A percentile compares a stretch with the other conserved stretches of the same genome.
These are phyloP conservation scores for Aristolochia fimbriata DNA, from an alignment of 164 flowering plant genomes.

Conservation along the genomic window DNA sequence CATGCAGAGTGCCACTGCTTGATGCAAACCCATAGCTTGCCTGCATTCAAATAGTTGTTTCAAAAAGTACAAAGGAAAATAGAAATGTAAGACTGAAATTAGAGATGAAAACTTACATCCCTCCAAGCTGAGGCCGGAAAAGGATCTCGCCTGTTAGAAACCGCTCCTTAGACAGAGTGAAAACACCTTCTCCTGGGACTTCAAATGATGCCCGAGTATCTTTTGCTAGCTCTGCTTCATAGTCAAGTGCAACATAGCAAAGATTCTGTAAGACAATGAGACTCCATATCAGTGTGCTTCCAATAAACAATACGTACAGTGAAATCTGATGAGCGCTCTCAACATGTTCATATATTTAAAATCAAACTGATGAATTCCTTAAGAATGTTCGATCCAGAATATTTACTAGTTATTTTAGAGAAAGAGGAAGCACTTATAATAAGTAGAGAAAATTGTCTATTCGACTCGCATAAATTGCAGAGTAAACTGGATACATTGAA, in stretches of 20 bases:
- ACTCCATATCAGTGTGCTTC: conserved; percentile 6
- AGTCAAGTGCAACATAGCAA: conserved; percentile 89
- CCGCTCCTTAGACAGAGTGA: conserved; percentile 77
- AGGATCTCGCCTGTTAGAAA: conserved; percentile 92
- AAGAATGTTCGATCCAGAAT: too few species aligned
- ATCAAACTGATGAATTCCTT: too few species aligned
- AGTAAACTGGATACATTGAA: too few species aligned
- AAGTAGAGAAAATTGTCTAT: too few species aligned
- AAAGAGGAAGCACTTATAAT: too few species aligned
- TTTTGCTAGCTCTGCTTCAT: conserved; percentile 69
- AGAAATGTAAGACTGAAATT: neutral
- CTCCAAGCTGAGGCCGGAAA: conserved; percentile 77
- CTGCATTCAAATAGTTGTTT: conserved; percentile 24
- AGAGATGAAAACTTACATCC: conserved; percentile 47
- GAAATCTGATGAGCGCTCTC: neutral
- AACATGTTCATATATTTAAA: too few species aligned
- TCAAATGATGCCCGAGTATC: conserved; percentile 56
- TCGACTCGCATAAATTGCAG: too few species aligned
- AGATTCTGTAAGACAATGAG: conserved; percentile 43
- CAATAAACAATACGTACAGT: neutral
- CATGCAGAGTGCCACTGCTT: conserved; percentile 90
- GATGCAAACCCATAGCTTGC: conserved; percentile 74
- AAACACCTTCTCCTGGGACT: conserved; percentile 47
- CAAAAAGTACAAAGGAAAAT: neutral
- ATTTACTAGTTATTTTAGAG: too few species aligned